Conservation (phyloP, 768 basidiomycete genomes). For the Gymnopilus dilepis region DNA sequence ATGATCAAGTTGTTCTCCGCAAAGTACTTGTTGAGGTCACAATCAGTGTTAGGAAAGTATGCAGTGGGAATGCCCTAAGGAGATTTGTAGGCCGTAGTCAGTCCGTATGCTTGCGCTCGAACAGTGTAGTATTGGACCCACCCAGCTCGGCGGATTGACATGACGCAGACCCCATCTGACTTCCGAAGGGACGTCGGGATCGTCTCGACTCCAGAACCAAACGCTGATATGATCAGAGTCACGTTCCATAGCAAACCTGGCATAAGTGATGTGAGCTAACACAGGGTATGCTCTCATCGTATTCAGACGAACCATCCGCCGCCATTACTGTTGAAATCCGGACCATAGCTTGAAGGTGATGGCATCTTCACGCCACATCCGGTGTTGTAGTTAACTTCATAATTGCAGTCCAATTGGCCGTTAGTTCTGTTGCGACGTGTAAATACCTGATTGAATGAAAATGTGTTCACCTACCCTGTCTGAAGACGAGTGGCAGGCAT, state of each 20-base stretch:
- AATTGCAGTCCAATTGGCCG: slow-evolving; percentile 23
- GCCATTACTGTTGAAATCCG: slow-evolving; percentile 57
- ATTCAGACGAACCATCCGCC: slow-evolving; percentile 51
- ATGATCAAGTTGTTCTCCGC: slow-evolving; percentile 67
- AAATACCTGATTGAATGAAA: background rate
- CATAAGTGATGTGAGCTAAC: background rate
- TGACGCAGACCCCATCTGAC: slow-evolving; percentile 35
- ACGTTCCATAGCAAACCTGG: slow-evolving; percentile 61
- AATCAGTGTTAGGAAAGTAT: slow-evolving; percentile 62
- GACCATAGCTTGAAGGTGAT: slow-evolving; percentile 51
- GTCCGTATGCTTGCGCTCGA: background rate
- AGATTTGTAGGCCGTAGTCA: background rate
- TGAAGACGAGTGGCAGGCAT: slow-evolving; percentile 34
- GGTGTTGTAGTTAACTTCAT: slow-evolving; percentile 22
- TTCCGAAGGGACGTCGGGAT: slow-evolving; percentile 44
- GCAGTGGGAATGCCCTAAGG: slow-evolving; percentile 61
- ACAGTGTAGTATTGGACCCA: background rate
- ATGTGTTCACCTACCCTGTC: slow-evolving; percentile 43
- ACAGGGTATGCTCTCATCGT: too few species aligned
- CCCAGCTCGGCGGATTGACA: slow-evolving; percentile 52
- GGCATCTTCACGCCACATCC: slow-evolving; percentile 50
- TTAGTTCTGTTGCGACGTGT: slow-evolving; percentile 6
- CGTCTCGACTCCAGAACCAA: slow-evolving; percentile 67
- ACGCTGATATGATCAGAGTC: slow-evolving; percentile 55
- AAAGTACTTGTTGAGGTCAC: slow-evolving; percentile 65